These are phyloP conservation scores for Amylocystis lapponica DNA, from an alignment of 768 basidiomycete genomes.

Conservation along the genomic window DNA sequence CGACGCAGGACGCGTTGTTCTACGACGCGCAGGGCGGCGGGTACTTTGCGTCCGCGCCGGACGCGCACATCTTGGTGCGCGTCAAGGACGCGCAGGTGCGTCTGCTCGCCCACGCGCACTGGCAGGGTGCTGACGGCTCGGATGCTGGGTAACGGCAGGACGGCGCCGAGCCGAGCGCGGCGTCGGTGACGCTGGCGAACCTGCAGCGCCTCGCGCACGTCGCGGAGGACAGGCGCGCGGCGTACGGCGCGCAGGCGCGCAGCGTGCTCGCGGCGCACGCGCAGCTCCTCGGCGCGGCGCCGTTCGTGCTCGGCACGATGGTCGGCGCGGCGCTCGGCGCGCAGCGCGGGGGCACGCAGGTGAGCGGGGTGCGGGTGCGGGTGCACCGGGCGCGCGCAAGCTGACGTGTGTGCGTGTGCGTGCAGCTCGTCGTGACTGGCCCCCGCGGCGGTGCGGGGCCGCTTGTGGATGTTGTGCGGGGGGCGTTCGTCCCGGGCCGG, in stretches of 20 bases:
- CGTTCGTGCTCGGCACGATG: slow-evolving; percentile 18
- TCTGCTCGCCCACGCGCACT: too few species aligned
- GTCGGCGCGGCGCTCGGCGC: slow-evolving; percentile 12
- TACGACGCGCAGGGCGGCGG: slow-evolving; percentile 34
- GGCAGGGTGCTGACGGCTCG: too few species aligned
- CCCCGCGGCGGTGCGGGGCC: too few species aligned
- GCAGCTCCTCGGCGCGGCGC: slow-evolving; percentile 16
- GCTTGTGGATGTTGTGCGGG: slow-evolving; percentile 10
- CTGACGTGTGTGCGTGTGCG: too few species aligned
- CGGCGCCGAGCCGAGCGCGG: slow-evolving; percentile 24
- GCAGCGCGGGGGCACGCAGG: slow-evolving; percentile 17
- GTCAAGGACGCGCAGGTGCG: slow-evolving; percentile 31
- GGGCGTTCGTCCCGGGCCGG: slow-evolving; percentile 16
- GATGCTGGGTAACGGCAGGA: too few species aligned
- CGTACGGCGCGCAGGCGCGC: slow-evolving; percentile 16
- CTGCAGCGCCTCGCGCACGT: slow-evolving; percentile 21
- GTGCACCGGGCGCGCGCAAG: too few species aligned
- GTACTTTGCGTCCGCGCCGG: slow-evolving; percentile 33
- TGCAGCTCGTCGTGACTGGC: too few species aligned
- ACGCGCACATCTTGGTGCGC: slow-evolving; percentile 30
- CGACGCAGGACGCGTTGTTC: slow-evolving; percentile 34
- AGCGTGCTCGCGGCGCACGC: slow-evolving; percentile 17
- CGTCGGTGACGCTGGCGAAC: slow-evolving; percentile 22
- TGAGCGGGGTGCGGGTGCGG: slow-evolving; percentile 7
- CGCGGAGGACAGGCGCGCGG: slow-evolving; percentile 16